Evolutionary conservation across 2,329 filamentous ascomycete species (phyloP).

Genomic region (Sphaerulina populicola): DNA sequence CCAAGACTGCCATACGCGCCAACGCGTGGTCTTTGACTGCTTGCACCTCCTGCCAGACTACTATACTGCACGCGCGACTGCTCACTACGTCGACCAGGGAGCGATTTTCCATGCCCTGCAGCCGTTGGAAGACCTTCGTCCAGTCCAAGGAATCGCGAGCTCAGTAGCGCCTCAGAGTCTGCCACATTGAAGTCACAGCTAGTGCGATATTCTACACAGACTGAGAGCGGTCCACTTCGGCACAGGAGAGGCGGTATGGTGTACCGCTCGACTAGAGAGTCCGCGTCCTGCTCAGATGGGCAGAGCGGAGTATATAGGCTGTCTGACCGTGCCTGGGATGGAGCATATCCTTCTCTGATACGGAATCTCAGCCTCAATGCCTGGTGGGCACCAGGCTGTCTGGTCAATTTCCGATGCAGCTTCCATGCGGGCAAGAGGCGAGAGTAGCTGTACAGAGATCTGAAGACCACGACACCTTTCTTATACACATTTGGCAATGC

Average conservation of each 20-base stretch:
- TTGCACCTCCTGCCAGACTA: slow-evolving; percentile 17
- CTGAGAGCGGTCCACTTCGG: slow-evolving; percentile 73
- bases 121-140: slow-evolving; percentile 50
- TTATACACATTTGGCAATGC: slow-evolving; percentile 87
- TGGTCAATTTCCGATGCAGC: slow-evolving; percentile 66
- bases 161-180: slow-evolving; percentile 80
- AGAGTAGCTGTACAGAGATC: slow-evolving; percentile 74
- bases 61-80: slow-evolving; percentile 29
- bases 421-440: slow-evolving; percentile 81
- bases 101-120: slow-evolving; percentile 21
- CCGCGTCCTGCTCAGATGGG: slow-evolving; percentile 47
- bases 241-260: slow-evolving; percentile 77
- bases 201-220: slow-evolving; percentile 74
- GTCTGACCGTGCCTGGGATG: slow-evolving; percentile 50
- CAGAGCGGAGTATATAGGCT: slow-evolving; percentile 63
- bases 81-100: slow-evolving; percentile 41
- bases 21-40: slow-evolving; percentile 17
- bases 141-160: slow-evolving; percentile 84
- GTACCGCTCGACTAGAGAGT: slow-evolving; percentile 58
- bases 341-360: slow-evolving; percentile 54
- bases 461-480: slow-evolving; percentile 89
- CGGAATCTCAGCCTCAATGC: slow-evolving; percentile 70
- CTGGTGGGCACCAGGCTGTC: slow-evolving; percentile 55
- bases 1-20: slow-evolving; percentile 31
- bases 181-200: slow-evolving; percentile 88